Base-by-base conservation (phyloP, 805 yeast genomes). In the Ogataea philodendri region DNA sequence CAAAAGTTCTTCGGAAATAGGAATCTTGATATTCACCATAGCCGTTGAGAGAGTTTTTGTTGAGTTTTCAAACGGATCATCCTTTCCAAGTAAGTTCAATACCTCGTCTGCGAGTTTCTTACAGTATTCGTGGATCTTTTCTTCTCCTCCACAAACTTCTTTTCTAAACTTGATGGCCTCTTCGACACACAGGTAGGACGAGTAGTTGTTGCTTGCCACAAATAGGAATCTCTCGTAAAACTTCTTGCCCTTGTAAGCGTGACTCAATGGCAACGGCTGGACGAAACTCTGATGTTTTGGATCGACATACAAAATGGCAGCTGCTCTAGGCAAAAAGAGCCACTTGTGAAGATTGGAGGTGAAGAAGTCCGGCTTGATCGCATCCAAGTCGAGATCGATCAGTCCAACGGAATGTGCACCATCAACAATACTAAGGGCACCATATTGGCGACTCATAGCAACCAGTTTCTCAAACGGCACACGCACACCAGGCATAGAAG, bases 401-500 rank as follows among this genome's bases (percentile, higher is more conserved):
- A 68, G 58, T 0, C 90, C 90, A 22, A 76, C 65, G 1, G 76
- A 72, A 51, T 83, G 90, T 5, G 89, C 90, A 9, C 83, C 90
- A 54, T 83, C 90, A 16, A 83, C 69, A 26, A 79, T 57, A 3
- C 84, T 74, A 29, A 78, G 42, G 4, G 74, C 72, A 9, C 59
- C 55, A 30, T 73, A 57, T 32, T 70, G 55, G 9, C 59, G 54
- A 44, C 86, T 76, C 26, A 74, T 48, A 5, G 52, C 42, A 3
- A 67, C 62, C 29, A 82, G 45, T 33, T 62, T 51, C 41, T 69
- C 67, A 54, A 67, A 81, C 1, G 93, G 90, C 18, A 81, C 46
- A 15, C 56, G 48, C 4, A 70, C 70, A 7, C 81, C 81, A 2
- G 93, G 90, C 74, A 72, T 69, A 1, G 87, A 80, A 15, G 74